phyloP scores from a whole-genome alignment of 306 rosid species.

The Rubus idaeus region DNA sequence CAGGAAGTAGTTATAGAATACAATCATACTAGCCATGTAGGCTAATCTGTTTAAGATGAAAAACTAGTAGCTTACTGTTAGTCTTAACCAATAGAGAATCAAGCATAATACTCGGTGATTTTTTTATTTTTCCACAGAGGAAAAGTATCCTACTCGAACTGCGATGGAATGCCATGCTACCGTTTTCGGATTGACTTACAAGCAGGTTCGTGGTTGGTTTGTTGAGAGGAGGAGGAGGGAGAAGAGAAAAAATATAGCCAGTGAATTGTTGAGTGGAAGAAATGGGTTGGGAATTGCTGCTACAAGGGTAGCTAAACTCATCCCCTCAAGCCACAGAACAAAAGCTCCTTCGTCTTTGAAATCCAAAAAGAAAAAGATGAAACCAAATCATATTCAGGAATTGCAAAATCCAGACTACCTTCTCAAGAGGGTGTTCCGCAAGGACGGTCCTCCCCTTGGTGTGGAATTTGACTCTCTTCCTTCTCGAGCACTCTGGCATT shows the following conservation, averaged over 20 bases:
- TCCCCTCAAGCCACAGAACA: conserved; percentile 10
- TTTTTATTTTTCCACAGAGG: conserved; percentile 46
- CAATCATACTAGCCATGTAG: neutral
- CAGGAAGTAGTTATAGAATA: neutral
- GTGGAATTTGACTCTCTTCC: conserved; percentile 64
- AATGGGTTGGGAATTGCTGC: conserved; percentile 28
- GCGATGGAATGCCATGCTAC: conserved; percentile 46
- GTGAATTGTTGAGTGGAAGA: conserved; percentile 32
- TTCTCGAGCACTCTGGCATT: conserved; percentile 32
- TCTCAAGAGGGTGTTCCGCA: conserved; percentile 46
- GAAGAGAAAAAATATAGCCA: conserved; percentile 37
- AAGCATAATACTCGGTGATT: neutral
- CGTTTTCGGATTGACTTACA: conserved; percentile 51
- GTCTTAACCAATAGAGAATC: neutral
- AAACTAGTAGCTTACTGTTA: neutral
- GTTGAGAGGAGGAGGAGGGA: conserved; percentile 59
- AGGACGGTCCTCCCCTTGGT: conserved; percentile 68
- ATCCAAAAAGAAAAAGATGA: conserved; percentile 34
- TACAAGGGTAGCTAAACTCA: conserved; percentile 14
- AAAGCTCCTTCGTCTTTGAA: conserved; percentile 30
- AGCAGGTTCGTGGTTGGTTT: conserved; percentile 64
- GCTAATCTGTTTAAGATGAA: neutral
- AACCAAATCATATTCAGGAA: conserved; percentile 36
- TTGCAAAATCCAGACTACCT: conserved; percentile 41
- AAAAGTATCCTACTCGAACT: conserved; percentile 44